Evolutionary conservation across 768 basidiomycete species (phyloP).

Genomic region (Boletus edulis): DNA sequence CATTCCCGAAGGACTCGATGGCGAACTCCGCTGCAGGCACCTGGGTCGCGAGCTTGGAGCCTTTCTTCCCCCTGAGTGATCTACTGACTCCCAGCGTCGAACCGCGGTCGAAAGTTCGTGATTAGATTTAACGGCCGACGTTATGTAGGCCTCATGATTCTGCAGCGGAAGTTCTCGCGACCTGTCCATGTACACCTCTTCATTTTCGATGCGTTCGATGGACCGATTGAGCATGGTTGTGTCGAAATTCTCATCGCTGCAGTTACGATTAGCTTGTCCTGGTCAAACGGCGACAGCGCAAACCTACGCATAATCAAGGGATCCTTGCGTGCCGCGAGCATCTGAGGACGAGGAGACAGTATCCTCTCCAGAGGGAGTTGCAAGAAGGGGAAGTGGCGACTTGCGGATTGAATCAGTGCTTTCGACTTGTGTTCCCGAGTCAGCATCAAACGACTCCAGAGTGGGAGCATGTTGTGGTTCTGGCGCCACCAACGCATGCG

Average conservation of each 20-base stretch:
- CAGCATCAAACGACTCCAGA: not conserved
- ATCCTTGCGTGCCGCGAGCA: not conserved
- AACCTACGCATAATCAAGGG: not conserved
- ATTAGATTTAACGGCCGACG: not conserved
- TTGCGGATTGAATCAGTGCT: not conserved
- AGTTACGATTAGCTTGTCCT: not conserved
- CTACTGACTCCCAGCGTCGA: not conserved
- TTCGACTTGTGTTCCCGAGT: not conserved
- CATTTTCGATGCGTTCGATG: not conserved
- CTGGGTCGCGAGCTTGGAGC: conserved; percentile 80
- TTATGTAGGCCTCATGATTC: not conserved
- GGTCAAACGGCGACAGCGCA: not conserved
- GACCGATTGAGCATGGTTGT: not conserved
- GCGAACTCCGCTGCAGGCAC: conserved; percentile 94
- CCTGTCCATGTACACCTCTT: not conserved
- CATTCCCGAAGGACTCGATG: conserved; percentile 91
- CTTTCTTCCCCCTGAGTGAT: conserved; percentile 59
- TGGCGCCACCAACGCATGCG: not conserved
- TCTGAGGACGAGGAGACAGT: not conserved
- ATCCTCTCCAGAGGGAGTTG: no score
- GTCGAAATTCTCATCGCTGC: not conserved
- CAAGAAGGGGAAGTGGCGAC: no score
- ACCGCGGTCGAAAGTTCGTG: no score
- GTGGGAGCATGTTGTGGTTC: not conserved
- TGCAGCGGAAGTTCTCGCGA: not conserved